A percentile compares a stretch with the other conserved stretches of the same genome.
Conservation (phyloP, 768 basidiomycete species). For the Mycena vitilis region DNA sequence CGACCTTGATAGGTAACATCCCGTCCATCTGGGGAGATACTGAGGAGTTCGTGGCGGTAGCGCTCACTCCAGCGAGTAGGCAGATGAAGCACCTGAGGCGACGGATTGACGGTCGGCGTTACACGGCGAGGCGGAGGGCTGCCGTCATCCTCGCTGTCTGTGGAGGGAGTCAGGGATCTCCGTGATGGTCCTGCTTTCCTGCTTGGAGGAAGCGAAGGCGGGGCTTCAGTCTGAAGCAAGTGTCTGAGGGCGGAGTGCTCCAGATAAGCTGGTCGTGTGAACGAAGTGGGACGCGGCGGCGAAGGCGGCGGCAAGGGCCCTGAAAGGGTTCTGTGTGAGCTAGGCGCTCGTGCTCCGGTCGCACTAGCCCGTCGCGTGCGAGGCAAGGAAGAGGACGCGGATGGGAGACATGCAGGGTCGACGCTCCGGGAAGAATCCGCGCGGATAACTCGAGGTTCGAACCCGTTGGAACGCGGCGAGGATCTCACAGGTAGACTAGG, state of each 20-base stretch:
- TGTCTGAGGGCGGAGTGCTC: slow-evolving; percentile 81
- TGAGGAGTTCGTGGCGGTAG: slow-evolving; percentile 67
- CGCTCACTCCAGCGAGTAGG: slow-evolving; percentile 87
- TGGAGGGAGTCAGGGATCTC: slow-evolving; percentile 53
- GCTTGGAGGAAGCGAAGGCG: slow-evolving; percentile 50
- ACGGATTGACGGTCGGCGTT: slow-evolving; percentile 47
- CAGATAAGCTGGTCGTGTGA: slow-evolving; percentile 78
- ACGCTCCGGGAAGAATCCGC: slow-evolving; percentile 55
- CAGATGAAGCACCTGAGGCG: slow-evolving; percentile 61
- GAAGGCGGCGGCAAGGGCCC: slow-evolving; percentile 46
- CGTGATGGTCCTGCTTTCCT: slow-evolving; percentile 49
- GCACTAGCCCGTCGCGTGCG: slow-evolving; percentile 62
- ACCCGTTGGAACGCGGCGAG: slow-evolving; percentile 50
- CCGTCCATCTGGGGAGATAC: slow-evolving; percentile 75
- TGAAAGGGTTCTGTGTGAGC: slow-evolving; percentile 43
- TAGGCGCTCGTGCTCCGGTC: slow-evolving; percentile 43
- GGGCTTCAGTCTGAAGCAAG: slow-evolving; percentile 68
- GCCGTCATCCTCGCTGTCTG: slow-evolving; percentile 79
- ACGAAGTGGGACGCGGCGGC: slow-evolving; percentile 52
- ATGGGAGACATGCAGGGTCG: slow-evolving; percentile 60
- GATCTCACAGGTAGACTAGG: slow-evolving; percentile 45
- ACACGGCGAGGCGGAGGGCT: slow-evolving; percentile 62
- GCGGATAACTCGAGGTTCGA: slow-evolving; percentile 79
- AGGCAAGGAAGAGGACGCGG: slow-evolving; percentile 48
- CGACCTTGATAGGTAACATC: slow-evolving; percentile 80